These are phyloP conservation scores for Trichoderma sp. DNA, from an alignment of 2,329 filamentous ascomycete species.

Conservation along the genomic window DNA sequence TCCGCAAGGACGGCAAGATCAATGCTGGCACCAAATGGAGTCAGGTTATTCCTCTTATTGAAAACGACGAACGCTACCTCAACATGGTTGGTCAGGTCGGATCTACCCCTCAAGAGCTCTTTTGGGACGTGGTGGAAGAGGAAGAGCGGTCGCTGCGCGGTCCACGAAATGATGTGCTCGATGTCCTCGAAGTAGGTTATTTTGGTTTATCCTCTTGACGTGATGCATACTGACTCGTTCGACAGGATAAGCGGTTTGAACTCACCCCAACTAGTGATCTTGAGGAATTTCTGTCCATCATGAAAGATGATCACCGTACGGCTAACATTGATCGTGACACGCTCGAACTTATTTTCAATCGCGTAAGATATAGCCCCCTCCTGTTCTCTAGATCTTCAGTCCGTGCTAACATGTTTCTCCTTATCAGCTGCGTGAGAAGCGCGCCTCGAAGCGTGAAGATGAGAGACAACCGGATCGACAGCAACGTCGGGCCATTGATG, in stretches of 20 bases:
- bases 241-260: constrained; percentile 85
- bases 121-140: constrained; percentile 94
- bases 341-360: constrained; percentile 78
- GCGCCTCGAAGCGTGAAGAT: constrained; percentile 76
- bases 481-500: constrained; percentile 80
- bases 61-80: constrained; percentile 77
- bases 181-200: constrained; percentile 76
- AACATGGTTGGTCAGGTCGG: constrained; percentile 81
- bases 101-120: constrained; percentile 84
- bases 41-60: constrained; percentile 70
- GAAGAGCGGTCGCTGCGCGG: constrained; percentile 84
- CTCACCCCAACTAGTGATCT: constrained; percentile 82
- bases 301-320: constrained; percentile 85
- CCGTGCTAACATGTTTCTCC: constrained; percentile 10
- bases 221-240: constrained; percentile 20
- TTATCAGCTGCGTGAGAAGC: constrained; percentile 75
- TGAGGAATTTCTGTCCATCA: constrained; percentile 79
- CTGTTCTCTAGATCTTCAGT: neutral
- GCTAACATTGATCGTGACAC: constrained; percentile 80
- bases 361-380: constrained; percentile 47
- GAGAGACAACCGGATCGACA: constrained; percentile 82
- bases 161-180: constrained; percentile 77
- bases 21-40: constrained; percentile 90
- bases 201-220: neutral
- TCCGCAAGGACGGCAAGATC: constrained; percentile 74